phyloP scores from a whole-genome alignment of 352 stramenopile genomes.

The Aphanomyces euteiches region DNA sequence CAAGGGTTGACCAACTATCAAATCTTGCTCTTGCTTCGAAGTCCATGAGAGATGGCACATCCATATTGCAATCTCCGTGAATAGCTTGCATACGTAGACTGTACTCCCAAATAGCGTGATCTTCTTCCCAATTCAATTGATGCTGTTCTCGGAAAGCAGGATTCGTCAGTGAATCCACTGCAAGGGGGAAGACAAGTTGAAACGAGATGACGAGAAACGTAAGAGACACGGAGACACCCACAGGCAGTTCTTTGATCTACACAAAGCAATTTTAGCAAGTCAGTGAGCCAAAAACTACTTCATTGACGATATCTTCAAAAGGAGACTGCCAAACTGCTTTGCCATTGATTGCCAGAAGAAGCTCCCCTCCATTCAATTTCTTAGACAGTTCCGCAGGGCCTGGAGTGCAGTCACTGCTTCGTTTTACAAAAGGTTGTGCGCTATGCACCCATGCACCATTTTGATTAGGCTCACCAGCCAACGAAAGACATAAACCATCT shows the following conservation, averaged over 20 bases:
- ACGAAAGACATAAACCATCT: constrained; percentile 73
- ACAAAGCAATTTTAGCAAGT: background rate
- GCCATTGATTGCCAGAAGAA: constrained; percentile 57
- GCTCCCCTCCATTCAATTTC: constrained; percentile 55
- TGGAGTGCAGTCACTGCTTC: constrained; percentile 41
- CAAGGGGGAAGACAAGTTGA: constrained; percentile 52
- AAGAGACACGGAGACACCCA: constrained; percentile 44
- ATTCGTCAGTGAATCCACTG: constrained; percentile 45
- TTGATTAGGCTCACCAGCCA: constrained; percentile 64
- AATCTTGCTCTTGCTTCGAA: constrained; percentile 73
- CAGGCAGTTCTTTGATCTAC: constrained; percentile 53
- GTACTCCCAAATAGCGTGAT: constrained; percentile 70
- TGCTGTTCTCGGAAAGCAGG: constrained; percentile 49
- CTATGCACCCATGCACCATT: constrained; percentile 78
- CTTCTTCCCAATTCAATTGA: constrained; percentile 46
- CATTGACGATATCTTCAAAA: constrained; percentile 67
- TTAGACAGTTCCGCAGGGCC: constrained; percentile 61
- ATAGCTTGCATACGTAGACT: constrained; percentile 72
- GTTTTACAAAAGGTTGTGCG: constrained; percentile 64
- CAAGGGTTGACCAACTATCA: constrained; percentile 63
- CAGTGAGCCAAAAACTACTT: background rate
- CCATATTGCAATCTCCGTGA: constrained; percentile 60
- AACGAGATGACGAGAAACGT: constrained; percentile 60
- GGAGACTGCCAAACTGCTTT: constrained; percentile 49
- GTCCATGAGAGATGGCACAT: constrained; percentile 55